These are phyloP conservation scores for Kitagawia praeruptora DNA, from an alignment of 129 eudicot species.

Conservation along the genomic window DNA sequence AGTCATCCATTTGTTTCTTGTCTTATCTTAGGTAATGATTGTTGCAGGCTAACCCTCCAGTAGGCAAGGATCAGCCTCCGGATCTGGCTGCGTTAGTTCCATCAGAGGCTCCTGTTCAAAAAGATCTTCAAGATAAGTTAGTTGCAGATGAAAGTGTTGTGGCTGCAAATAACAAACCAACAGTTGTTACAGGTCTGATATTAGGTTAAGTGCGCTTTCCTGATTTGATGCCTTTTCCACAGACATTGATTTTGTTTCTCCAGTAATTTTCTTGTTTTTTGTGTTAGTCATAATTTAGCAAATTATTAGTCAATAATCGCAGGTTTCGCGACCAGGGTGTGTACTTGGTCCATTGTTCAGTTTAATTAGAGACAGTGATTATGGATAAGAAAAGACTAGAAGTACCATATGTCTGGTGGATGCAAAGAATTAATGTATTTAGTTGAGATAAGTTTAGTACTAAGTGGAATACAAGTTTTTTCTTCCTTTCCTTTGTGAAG, in stretches of 20 bases:
- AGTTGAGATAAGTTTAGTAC: neutral
- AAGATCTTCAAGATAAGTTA: constrained; percentile 30
- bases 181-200: constrained; percentile 29
- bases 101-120: constrained; percentile 37
- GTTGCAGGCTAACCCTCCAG: constrained; percentile 74
- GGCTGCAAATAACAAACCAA: constrained; percentile 27
- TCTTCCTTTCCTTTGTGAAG: neutral
- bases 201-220: neutral
- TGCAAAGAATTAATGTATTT: neutral
- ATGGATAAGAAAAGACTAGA: neutral
- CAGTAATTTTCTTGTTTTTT: neutral
- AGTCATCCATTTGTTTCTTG: neutral
- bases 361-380: neutral
- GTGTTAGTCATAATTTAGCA: neutral
- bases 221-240: neutral
- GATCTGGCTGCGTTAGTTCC: constrained; percentile 85
- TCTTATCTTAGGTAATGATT: constrained; percentile 8
- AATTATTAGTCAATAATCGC: neutral
- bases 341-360: neutral
- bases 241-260: neutral
- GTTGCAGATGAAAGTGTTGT: constrained; percentile 26
- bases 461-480: neutral
- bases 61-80: constrained; percentile 96
- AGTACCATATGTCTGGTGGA: neutral
- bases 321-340: neutral